phyloP scores from a whole-genome alignment of 2,329 filamentous ascomycete genomes.

The Pyrenochaeta sp. region DNA sequence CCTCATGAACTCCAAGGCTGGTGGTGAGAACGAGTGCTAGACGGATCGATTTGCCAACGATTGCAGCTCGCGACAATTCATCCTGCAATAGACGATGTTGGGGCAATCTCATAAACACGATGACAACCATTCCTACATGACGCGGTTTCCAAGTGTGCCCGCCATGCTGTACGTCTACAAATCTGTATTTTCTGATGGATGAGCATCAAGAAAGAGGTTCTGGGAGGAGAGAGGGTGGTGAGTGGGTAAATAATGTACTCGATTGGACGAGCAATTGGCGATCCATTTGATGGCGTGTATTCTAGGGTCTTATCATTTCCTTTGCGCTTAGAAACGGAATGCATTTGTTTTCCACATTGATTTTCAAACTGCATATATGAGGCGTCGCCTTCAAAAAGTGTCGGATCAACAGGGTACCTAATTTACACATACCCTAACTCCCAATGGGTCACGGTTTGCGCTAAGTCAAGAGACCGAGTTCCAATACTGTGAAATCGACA shows the following conservation, averaged over 20 bases:
- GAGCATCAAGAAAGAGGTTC: background rate
- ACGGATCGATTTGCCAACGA: constrained; percentile 10
- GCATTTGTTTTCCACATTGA: constrained; percentile 29
- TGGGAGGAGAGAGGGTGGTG: constrained; percentile 10
- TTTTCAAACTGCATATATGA: background rate
- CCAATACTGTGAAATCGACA: too few relatives aligned
- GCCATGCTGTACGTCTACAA: constrained; percentile 46
- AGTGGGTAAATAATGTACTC: constrained; percentile 44
- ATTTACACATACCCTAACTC: too few relatives aligned
- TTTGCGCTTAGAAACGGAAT: constrained; percentile 44
- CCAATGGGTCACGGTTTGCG: too few relatives aligned
- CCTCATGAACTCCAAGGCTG: constrained; percentile 96
- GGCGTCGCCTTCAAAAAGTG: background rate
- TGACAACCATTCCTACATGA: constrained; percentile 31
- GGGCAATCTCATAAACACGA: too few relatives aligned
- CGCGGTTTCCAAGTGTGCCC: constrained; percentile 29
- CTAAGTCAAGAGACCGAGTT: too few relatives aligned
- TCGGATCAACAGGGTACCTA: background rate
- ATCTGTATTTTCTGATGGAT: constrained; percentile 38
- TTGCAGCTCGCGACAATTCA: constrained; percentile 41
- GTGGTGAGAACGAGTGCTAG: constrained; percentile 30
- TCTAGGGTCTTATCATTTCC: constrained; percentile 42
- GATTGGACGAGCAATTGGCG: constrained; percentile 37
- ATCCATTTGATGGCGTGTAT: constrained; percentile 47
- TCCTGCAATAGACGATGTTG: constrained; percentile 38